Evolutionary conservation across 2,329 filamentous ascomycete genomes (phyloP), one percentile per base, ranked within the genome.

Genomic region (Pseudogymnoascus sp.): DNA sequence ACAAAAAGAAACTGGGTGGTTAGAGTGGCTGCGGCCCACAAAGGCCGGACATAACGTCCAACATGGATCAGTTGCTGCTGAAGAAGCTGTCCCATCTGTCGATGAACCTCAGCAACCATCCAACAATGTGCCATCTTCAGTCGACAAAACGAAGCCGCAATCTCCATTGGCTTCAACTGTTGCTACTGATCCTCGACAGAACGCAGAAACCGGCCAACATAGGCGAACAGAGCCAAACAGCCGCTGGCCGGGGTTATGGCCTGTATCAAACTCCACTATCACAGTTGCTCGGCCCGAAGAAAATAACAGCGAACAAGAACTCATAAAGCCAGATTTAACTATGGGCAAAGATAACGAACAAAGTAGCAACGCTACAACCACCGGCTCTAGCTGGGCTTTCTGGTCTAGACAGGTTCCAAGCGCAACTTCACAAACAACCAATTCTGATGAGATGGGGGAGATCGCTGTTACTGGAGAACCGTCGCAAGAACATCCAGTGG

Each of bases 341-440:
- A 18, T 34, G 28, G 5, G 56, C 78, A 83, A 67, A 76, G 76
- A 2, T 71, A 76, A 4, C 63, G 73, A 12, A 62, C 72, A 12
- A 61, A n/a, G 80, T 80, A 4, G 77, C 81, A 14, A 36, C 18
- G 50, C 16, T 56, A 56, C 28, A 14, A 14, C 50, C 5, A 78
- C 79, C 16, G 84, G 83, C 11, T 89, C 89, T 0, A 89, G 87
- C 0, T 93, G 90, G 90, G 89, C 88, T 0, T 93, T 93, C 68
- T 93, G 89, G 89, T 91, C 87, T 12, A 84, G 70, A 12, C 69
- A 71, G 4, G 69, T 72, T 4, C 68, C 71, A 5, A 64, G 67
- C 28, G 69, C 73, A 21, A 36, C 28, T 56, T 16, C n/a, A 36
- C 50, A 56, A 8, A 21, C 50, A 56, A 56, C 50, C 28, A 56